phyloP scores from a whole-genome alignment of 495 filamentous ascomycete species.

The Staphylotrichum tortipilum region DNA sequence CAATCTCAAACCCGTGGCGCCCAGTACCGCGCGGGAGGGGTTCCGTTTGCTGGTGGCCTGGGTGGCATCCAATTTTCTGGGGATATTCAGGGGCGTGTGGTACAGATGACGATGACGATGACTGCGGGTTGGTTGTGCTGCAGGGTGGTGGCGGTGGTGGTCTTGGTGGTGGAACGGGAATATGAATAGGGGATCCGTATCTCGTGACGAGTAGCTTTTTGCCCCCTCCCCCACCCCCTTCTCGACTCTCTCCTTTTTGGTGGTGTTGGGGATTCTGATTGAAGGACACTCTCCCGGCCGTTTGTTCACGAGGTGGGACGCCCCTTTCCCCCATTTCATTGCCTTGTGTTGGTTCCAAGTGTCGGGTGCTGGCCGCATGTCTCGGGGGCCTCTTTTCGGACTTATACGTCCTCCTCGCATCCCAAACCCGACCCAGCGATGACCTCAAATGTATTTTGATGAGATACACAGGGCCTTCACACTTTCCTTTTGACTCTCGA shows the following conservation, averaged over 20 bases:
- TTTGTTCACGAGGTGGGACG: neutral
- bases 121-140: neutral
- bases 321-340: neutral
- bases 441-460: neutral
- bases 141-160: too few relatives aligned
- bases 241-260: neutral
- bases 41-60: neutral
- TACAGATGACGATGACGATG: neutral
- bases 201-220: neutral
- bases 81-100: neutral
- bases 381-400: neutral
- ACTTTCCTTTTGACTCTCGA: neutral
- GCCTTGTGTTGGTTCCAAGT: neutral
- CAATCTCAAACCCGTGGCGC: slow-evolving; percentile 1
- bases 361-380: neutral
- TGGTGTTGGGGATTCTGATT: neutral
- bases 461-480: neutral
- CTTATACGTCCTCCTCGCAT: neutral
- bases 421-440: neutral
- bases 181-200: too few relatives aligned
- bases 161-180: too few relatives aligned
- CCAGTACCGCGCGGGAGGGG: neutral
- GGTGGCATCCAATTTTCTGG: neutral
- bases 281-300: neutral
- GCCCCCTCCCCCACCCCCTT: too few relatives aligned